These are phyloP conservation scores for Ustilago trichophora DNA, from an alignment of 1,284 basidiomycete genomes.

Conservation along the genomic window DNA sequence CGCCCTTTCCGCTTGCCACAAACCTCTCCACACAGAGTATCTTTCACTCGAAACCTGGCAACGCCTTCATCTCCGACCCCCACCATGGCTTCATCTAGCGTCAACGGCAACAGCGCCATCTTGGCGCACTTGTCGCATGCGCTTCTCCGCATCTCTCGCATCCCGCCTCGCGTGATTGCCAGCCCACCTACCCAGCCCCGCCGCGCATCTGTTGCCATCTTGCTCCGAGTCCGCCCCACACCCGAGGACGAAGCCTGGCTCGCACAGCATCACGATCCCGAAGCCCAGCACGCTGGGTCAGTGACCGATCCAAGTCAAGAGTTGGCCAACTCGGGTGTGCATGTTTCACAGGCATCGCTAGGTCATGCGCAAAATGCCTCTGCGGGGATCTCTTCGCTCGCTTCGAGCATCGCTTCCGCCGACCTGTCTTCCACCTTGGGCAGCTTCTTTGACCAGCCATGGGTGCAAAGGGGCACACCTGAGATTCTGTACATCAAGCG, in stretches of 20 bases:
- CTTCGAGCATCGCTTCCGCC: constrained; percentile 11
- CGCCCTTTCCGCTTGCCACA: neutral
- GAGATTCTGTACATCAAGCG: constrained; percentile 66
- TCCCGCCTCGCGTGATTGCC: constrained; percentile 59
- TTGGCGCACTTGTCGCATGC: constrained; percentile 59
- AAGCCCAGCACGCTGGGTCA: constrained; percentile 16
- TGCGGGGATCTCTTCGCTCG: constrained; percentile 6
- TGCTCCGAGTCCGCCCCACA: constrained; percentile 60
- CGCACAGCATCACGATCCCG: constrained; percentile 45
- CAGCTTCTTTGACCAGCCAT: constrained; percentile 62
- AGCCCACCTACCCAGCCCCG: constrained; percentile 64
- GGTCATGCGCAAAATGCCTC: constrained; percentile 1
- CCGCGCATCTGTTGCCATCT: constrained; percentile 64
- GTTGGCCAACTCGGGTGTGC: constrained; percentile 30
- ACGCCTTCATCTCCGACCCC: neutral
- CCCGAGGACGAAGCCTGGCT: constrained; percentile 61
- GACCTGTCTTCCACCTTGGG: constrained; percentile 29
- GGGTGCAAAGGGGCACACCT: constrained; percentile 64
- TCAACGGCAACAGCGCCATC: constrained; percentile 37
- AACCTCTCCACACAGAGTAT: neutral
- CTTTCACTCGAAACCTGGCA: too few relatives aligned
- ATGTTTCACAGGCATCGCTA: constrained; percentile 37
- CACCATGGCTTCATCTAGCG: constrained; percentile 33
- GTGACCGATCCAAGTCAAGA: constrained; percentile 11
- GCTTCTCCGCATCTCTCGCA: constrained; percentile 58